A percentile compares a stretch with the other conserved stretches of the same genome.
Conservation (phyloP, 2,329 filamentous ascomycete species). For the Phaeosphaeria sp. region DNA sequence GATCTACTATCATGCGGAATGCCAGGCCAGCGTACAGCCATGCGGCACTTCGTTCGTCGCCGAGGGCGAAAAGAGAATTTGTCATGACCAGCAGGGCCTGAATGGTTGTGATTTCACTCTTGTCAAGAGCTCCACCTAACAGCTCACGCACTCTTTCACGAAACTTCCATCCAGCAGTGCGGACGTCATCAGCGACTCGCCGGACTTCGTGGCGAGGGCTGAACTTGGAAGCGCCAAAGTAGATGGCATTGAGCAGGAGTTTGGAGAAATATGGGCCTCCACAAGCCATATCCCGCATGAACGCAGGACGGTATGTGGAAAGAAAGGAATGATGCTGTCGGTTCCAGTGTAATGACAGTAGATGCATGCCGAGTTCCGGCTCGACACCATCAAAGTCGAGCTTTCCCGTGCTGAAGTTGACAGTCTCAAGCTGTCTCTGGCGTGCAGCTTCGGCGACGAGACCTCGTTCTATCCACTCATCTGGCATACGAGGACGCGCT, state of each 20-base stretch:
- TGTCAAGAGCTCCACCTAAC: constrained; percentile 55
- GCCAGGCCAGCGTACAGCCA: constrained; percentile 67
- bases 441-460: constrained; percentile 58
- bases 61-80: constrained; percentile 58
- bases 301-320: constrained; percentile 60
- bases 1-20: constrained; percentile 63
- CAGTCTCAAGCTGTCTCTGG: constrained; percentile 59
- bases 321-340: constrained; percentile 59
- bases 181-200: constrained; percentile 53
- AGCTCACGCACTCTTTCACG: constrained; percentile 56
- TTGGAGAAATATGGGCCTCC: constrained; percentile 65
- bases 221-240: constrained; percentile 57
- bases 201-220: constrained; percentile 56
- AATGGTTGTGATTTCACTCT: constrained; percentile 62
- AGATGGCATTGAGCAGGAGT: constrained; percentile 63
- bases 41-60: constrained; percentile 60
- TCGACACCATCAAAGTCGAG: constrained; percentile 65
- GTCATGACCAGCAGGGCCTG: constrained; percentile 62
- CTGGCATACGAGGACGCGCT: constrained; percentile 28
- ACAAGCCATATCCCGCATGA: constrained; percentile 55
- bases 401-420: constrained; percentile 55
- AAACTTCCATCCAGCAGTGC: constrained; percentile 59
- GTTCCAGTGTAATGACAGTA: constrained; percentile 62
- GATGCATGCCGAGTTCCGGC: constrained; percentile 59
- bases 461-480: constrained; percentile 54